Conservation (phyloP, 2,329 filamentous ascomycete species). For the Apiospora sp. region DNA sequence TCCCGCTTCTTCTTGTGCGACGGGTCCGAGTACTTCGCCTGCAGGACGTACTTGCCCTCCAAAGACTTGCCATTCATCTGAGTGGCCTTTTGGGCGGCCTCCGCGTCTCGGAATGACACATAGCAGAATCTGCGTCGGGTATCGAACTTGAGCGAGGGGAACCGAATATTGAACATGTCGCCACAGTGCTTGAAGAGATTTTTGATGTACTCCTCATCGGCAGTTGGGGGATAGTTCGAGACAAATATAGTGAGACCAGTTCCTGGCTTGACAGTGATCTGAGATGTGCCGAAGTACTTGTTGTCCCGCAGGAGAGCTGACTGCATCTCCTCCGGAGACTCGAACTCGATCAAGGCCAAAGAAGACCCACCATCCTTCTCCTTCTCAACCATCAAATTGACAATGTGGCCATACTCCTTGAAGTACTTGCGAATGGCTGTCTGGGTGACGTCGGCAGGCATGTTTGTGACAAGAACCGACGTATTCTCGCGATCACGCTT, state of each 20-base stretch:
- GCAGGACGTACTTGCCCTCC: slow-evolving; percentile 72
- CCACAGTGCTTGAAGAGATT: slow-evolving; percentile 78
- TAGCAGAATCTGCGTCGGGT: slow-evolving; percentile 94
- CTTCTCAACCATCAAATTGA: slow-evolving; percentile 73
- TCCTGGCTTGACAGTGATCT: slow-evolving; percentile 78
- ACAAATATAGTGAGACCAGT: slow-evolving; percentile 85
- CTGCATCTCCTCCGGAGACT: slow-evolving; percentile 78
- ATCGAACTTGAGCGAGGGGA: slow-evolving; percentile 91
- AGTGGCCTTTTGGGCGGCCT: slow-evolving; percentile 75
- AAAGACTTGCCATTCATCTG: slow-evolving; percentile 75
- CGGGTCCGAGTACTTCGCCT: slow-evolving; percentile 87
- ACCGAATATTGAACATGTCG: slow-evolving; percentile 83
- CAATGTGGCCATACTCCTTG: slow-evolving; percentile 85
- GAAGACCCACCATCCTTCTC: slow-evolving; percentile 68
- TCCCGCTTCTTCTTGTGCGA: slow-evolving; percentile 77
- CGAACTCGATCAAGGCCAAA: slow-evolving; percentile 86
- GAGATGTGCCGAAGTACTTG: slow-evolving; percentile 77
- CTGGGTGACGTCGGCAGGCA: slow-evolving; percentile 75
- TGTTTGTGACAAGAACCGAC: slow-evolving; percentile 79
- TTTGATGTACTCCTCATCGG: slow-evolving; percentile 75
- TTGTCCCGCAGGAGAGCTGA: slow-evolving; percentile 83
- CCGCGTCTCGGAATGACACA: slow-evolving; percentile 79
- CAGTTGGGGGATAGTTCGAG: slow-evolving; percentile 84
- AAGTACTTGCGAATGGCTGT: slow-evolving; percentile 88
- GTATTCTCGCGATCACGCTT: slow-evolving; percentile 93